Evolutionary conservation across 345 rosid genomes (phyloP).

Genomic region (Brassica juncea): DNA sequence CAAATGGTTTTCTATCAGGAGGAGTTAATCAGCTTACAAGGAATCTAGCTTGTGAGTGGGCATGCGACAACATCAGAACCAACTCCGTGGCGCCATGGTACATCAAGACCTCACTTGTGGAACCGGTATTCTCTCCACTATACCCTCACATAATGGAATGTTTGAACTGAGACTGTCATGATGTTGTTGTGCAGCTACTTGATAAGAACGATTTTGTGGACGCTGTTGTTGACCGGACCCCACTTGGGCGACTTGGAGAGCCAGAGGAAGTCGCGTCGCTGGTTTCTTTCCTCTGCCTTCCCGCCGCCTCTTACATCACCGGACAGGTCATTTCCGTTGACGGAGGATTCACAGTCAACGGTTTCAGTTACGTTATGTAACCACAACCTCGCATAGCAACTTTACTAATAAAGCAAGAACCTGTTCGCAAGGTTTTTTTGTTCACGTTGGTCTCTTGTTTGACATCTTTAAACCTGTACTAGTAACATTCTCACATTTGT

Average conservation of each 20-base stretch:
- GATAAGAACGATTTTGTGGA: conserved; percentile 49
- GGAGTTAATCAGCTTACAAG: conserved; percentile 82
- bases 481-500: too few relatives aligned
- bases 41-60: conserved; percentile 92
- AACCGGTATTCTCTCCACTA: conserved; percentile 48
- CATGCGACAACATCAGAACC: conserved; percentile 78
- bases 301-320: conserved; percentile 80
- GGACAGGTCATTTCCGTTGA: conserved; percentile 41
- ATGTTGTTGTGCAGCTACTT: conserved; percentile 48
- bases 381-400: neutral
- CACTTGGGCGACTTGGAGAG: conserved; percentile 75
- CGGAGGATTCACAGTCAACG: conserved; percentile 25
- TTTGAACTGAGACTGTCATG: neutral
- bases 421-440: neutral
- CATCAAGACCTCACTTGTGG: conserved; percentile 73
- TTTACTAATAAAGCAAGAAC: conserved; percentile 8
- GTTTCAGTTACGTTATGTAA: conserved; percentile 22
- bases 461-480: too few relatives aligned
- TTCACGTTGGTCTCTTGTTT: too few relatives aligned
- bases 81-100: conserved; percentile 88
- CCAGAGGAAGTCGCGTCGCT: conserved; percentile 73
- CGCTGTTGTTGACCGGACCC: conserved; percentile 58
- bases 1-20: conserved; percentile 41
- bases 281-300: conserved; percentile 77
- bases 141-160: neutral